Conservation (phyloP, 2,329 filamentous ascomycete genomes). For the Phoma sp. region DNA sequence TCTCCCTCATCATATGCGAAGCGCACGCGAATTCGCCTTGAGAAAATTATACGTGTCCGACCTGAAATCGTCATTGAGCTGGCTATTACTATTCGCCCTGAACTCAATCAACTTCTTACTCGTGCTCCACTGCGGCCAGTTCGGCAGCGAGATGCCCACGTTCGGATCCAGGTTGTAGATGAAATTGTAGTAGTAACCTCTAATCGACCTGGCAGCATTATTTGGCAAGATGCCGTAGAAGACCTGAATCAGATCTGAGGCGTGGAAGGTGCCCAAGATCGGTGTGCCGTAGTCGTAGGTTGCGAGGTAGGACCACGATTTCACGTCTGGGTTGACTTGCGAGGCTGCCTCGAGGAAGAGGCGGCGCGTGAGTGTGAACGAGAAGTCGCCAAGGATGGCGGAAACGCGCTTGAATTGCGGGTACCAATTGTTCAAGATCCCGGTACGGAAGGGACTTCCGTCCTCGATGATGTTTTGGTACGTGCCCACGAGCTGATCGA, state of each 20-base stretch:
- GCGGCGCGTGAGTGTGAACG: conserved; percentile 76
- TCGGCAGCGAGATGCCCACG: conserved; percentile 51
- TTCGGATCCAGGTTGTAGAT: conserved; percentile 76
- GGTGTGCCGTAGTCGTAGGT: conserved; percentile 76
- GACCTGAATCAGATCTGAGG: conserved; percentile 71
- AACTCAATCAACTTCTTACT: conserved; percentile 61
- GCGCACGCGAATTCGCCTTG: conserved; percentile 28
- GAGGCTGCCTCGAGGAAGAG: conserved; percentile 63
- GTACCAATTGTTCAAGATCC: conserved; percentile 73
- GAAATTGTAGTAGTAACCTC: conserved; percentile 77
- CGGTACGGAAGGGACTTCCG: conserved; percentile 77
- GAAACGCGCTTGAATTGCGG: conserved; percentile 80
- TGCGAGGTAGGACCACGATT: conserved; percentile 76
- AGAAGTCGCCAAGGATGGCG: conserved; percentile 76
- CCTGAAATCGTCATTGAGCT: conserved; percentile 61
- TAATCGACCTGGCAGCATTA: conserved; percentile 66
- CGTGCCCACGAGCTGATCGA: conserved; percentile 65
- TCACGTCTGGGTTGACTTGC: conserved; percentile 63
- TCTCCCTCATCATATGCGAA: conserved; percentile 8
- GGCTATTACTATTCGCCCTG: conserved; percentile 43
- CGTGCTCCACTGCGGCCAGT: conserved; percentile 64
- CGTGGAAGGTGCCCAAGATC: conserved; percentile 79
- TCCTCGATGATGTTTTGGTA: conserved; percentile 66
- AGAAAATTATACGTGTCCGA: conserved; percentile 55
- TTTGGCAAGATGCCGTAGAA: conserved; percentile 71